Percentiles rank a stretch among this genome's conserved stretches.
phyloP scores from a whole-genome alignment of 345 rosid species.

The Noccaea caerulescens region DNA sequence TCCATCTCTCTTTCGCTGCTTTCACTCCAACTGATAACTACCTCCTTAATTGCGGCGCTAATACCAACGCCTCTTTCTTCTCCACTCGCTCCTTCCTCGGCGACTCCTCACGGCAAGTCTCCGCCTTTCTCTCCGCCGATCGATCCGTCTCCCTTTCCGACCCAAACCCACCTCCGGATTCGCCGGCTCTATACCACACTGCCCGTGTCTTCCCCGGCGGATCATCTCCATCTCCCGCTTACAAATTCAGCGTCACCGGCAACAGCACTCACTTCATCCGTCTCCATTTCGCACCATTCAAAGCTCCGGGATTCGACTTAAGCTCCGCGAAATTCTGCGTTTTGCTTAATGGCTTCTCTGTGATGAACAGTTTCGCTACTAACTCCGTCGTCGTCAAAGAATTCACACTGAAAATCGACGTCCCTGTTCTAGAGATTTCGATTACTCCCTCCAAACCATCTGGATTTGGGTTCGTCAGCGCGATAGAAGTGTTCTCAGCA shows the following conservation, averaged over 20 bases:
- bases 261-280: conserved; percentile 82
- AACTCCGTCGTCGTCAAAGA: conserved; percentile 51
- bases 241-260: conserved; percentile 52
- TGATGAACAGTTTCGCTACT: conserved; percentile 55
- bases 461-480: conserved; percentile 72
- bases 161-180: conserved; percentile 59
- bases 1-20: conserved; percentile 39
- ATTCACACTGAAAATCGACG: conserved; percentile 50
- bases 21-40: conserved; percentile 76
- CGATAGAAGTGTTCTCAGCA: conserved; percentile 78
- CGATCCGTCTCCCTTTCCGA: conserved; percentile 55
- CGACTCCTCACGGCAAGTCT: conserved; percentile 57
- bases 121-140: conserved; percentile 47
- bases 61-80: conserved; percentile 54
- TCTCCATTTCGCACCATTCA: conserved; percentile 88
- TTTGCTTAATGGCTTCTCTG: conserved; percentile 53
- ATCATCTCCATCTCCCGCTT: conserved; percentile 32
- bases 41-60: conserved; percentile 81
- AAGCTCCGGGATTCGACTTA: conserved; percentile 53
- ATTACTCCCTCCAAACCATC: conserved; percentile 50
- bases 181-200: conserved; percentile 60
- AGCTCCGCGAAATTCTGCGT: conserved; percentile 61
- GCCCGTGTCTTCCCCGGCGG: conserved; percentile 45
- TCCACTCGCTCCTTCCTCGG: conserved; percentile 61
- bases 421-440: conserved; percentile 52